Evolutionary conservation across 2,329 filamentous ascomycete genomes (phyloP), one percentile per base, ranked within the genome.

Genomic region (Nannizziopsis arthrosporioides): DNA sequence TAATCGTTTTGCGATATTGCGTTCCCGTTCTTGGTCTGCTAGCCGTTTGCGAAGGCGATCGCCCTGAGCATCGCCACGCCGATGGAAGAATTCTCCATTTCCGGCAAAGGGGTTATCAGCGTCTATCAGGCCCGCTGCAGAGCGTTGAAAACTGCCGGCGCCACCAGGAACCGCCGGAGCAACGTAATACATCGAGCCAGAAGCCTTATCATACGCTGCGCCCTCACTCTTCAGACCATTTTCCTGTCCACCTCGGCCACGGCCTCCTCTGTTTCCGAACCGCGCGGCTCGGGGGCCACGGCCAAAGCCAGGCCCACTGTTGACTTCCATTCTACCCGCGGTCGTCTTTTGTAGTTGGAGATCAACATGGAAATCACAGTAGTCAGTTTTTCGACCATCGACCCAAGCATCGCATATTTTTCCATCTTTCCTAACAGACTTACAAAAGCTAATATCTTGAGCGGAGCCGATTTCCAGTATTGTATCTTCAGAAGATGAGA

Each of bases 311-410:
- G 75, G 76, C 64, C 81, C 82, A 10, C 74, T 77, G 60, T 89
- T 94, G 52, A 95, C 75, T 59, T 94, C 88, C 71, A 89, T 81
- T 32, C 89, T 76, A 1, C 74, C 72, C 9, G 78, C 72, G 27
- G 78, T 73, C 60, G 79, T 77, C 61, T 85, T 89, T 47, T 81
- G 77, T 2, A 96, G 70, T 19, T 86, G 82, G 19, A 86, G 72
- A 57, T 93, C 88, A 55, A 94, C 80, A 65, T 98, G 92, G 57
- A 84, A 98, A 55, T 94, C 88, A 68, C 92, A 98, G 62, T 84
- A 86, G 57, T 94, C 82, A 0, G 89, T 94, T 58, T 88, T 85
- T 46, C 87, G 80, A 55, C 78, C 80, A 64, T 98, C 90, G 51
- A 98, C 75, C 92, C 92, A 98, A 22, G 77, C 70, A 31, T 77